Evolutionary conservation across 495 filamentous ascomycete genomes (phyloP).

Genomic region (Schizothecium vesticola): DNA sequence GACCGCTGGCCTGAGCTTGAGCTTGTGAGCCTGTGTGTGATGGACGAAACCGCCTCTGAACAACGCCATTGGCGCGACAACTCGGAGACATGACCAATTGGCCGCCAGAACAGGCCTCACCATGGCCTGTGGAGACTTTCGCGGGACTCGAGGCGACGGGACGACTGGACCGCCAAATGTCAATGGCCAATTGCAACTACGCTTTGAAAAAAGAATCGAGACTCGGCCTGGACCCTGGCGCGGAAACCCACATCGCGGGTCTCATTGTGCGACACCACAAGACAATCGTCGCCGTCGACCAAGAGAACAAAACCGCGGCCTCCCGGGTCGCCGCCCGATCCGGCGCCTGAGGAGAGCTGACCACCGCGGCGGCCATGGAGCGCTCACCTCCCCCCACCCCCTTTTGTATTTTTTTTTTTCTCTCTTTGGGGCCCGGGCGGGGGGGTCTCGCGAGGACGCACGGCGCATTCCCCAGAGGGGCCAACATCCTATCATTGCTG

Average conservation of each 20-base stretch:
- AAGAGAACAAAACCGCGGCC: neutral
- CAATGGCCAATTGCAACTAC: constrained; percentile 22
- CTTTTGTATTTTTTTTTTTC: neutral
- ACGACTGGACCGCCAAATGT: neutral
- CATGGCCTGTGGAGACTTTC: constrained; percentile 11
- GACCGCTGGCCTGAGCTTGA: constrained; percentile 13
- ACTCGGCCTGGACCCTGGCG: constrained; percentile 13
- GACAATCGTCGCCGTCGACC: neutral
- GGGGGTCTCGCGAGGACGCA: neutral
- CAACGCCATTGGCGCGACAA: constrained; percentile 29
- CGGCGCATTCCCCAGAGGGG: constrained; percentile 21
- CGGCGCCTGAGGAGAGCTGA: neutral
- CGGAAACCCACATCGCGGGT: constrained; percentile 12
- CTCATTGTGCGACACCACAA: constrained; percentile 9
- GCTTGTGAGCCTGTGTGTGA: constrained; percentile 13
- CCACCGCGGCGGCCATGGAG: neutral
- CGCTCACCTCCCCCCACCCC: no score
- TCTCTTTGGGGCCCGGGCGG: neutral
- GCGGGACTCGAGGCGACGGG: neutral
- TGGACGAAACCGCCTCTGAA: constrained; percentile 12
- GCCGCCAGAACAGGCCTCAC: constrained; percentile 27
- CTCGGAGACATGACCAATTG: constrained; percentile 25
- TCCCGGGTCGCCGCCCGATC: constrained; percentile 1
- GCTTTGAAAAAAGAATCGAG: constrained; percentile 14
- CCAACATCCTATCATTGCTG: constrained; percentile 26